Evolutionary conservation across 2,329 filamentous ascomycete genomes (phyloP).

Genomic region (Trichoderma polysporum): DNA sequence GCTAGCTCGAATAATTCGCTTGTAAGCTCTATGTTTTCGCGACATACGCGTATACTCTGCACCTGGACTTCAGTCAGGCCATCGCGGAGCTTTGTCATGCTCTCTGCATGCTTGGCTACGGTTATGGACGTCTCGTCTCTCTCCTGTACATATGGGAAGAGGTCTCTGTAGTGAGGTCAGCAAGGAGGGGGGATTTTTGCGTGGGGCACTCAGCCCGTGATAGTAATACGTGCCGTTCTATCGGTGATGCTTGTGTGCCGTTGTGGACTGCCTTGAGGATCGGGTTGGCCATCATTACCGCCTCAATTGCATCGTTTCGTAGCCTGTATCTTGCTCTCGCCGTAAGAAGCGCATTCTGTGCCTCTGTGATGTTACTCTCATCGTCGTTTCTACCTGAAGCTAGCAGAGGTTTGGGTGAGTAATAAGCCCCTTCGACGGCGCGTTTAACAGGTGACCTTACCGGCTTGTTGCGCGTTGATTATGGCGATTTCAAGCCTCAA

Average conservation of each 20-base stretch:
- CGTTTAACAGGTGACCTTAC: conserved; percentile 30
- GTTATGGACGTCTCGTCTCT: conserved; percentile 67
- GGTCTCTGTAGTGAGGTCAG: conserved; percentile 49
- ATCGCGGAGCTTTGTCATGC: conserved; percentile 50
- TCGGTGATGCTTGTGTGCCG: conserved; percentile 60
- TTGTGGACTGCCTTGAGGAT: conserved; percentile 75
- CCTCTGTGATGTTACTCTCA: conserved; percentile 50
- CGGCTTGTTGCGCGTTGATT: conserved; percentile 49
- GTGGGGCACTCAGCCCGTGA: not conserved
- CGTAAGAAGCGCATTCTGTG: conserved; percentile 66
- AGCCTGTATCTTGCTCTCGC: conserved; percentile 69
- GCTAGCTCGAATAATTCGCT: conserved; percentile 63
- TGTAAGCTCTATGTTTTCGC: conserved; percentile 63
- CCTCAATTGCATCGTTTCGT: conserved; percentile 66
- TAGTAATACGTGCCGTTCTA: conserved; percentile 60
- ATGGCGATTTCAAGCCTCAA: conserved; percentile 71
- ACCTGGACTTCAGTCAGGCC: conserved; percentile 58
- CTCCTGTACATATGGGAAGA: conserved; percentile 64
- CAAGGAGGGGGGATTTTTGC: not conserved
- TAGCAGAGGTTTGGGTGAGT: not conserved
- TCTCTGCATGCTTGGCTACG: conserved; percentile 59
- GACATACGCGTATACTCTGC: conserved; percentile 55
- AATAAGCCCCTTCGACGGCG: not conserved
- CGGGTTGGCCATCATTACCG: conserved; percentile 70
- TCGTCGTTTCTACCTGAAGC: conserved; percentile 35